These are phyloP conservation scores for Fusarium succisae DNA, from an alignment of 2,329 filamentous ascomycete species.

Conservation along the genomic window DNA sequence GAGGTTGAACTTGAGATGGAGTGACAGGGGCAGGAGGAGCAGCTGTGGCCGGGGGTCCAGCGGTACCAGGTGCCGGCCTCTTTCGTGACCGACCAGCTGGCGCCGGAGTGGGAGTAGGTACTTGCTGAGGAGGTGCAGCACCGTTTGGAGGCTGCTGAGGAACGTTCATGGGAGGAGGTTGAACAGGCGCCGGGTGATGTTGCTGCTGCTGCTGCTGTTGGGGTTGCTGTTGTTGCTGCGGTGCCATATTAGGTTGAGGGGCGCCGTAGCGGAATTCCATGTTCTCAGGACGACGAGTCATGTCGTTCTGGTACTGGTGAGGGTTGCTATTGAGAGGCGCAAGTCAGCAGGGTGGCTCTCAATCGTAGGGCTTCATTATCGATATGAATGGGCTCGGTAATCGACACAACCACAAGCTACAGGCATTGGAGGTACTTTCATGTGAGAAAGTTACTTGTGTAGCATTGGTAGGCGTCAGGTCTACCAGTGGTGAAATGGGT, in stretches of 20 bases:
- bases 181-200: conserved; percentile 50
- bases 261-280: conserved; percentile 55
- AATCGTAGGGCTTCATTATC: conserved; percentile 35
- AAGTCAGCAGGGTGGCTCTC: conserved; percentile 45
- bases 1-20: conserved; percentile 47
- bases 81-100: conserved; percentile 53
- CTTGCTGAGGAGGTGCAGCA: conserved; percentile 47
- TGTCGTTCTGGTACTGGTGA: conserved; percentile 62
- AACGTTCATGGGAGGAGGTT: conserved; percentile 54
- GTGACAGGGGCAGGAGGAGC: conserved; percentile 47
- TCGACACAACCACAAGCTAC: conserved; percentile 9
- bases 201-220: conserved; percentile 46
- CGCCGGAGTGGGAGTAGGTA: conserved; percentile 52
- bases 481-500: conserved; percentile 34
- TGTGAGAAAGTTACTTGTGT: conserved; percentile 24
- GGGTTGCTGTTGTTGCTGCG: conserved; percentile 46
- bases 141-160: conserved; percentile 51
- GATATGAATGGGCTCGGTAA: conserved; percentile 40
- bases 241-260: conserved; percentile 52
- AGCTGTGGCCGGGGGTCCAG: conserved; percentile 50
- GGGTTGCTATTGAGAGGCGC: conserved; percentile 46
- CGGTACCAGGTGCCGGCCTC: conserved; percentile 51
- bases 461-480: conserved; percentile 13
- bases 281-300: conserved; percentile 57
- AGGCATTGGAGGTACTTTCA: conserved; percentile 8